A percentile compares a stretch with the other conserved stretches of the same genome.
Evolutionary conservation across 2,329 filamentous ascomycete species (phyloP).

Genomic region (Fusarium citri): DNA sequence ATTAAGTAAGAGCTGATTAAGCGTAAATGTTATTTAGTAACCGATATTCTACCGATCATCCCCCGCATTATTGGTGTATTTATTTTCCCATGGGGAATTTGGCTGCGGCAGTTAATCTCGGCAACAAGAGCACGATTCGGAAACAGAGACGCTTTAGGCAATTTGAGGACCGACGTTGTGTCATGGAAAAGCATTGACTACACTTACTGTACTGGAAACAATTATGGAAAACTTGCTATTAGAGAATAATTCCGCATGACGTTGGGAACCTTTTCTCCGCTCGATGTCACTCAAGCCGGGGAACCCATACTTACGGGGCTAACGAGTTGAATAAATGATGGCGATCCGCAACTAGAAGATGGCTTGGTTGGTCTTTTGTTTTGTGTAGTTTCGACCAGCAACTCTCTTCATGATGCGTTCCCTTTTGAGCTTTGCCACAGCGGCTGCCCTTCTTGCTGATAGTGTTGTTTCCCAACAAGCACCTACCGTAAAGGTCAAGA

Average conservation of each 20-base stretch:
- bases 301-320: background rate
- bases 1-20: background rate
- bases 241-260: background rate
- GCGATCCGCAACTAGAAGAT: background rate
- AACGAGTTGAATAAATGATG: conserved; percentile 4
- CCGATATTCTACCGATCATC: background rate
- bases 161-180: background rate
- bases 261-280: conserved; percentile 8
- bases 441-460: conserved; percentile 14
- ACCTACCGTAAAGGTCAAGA: conserved; percentile 37
- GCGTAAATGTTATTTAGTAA: background rate
- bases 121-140: conserved; percentile 18
- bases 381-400: background rate
- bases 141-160: conserved; percentile 3
- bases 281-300: background rate
- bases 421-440: conserved; percentile 10
- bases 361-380: background rate
- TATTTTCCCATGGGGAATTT: conserved; percentile 24
- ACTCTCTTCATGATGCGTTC: conserved; percentile 13
- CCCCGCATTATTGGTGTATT: conserved; percentile 15
- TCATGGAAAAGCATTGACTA: background rate
- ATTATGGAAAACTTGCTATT: background rate
- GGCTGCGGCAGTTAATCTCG: conserved; percentile 19
- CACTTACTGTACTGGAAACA: background rate
- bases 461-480: conserved; percentile 7